A percentile compares a stretch with the other conserved stretches of the same genome.
Evolutionary conservation across 345 rosid species (phyloP).

Genomic region (Boechera divaricarpa): DNA sequence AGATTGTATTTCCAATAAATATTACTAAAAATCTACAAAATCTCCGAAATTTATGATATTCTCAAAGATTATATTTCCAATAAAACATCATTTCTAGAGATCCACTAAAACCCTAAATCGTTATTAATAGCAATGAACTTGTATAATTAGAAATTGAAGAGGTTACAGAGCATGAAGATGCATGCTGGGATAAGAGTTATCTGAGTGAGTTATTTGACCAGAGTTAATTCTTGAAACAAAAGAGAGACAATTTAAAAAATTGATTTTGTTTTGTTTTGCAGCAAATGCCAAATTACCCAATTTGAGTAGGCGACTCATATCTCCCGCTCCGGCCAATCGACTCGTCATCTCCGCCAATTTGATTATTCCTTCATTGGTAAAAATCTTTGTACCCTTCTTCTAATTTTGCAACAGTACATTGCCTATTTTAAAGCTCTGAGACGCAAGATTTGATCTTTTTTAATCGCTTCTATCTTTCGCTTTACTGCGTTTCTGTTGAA

Average conservation of each 20-base stretch:
- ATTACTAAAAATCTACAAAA: no score
- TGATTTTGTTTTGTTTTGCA: background rate
- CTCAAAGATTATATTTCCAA: background rate
- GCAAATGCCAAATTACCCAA: background rate
- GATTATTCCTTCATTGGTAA: background rate
- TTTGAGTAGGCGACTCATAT: constrained; percentile 1
- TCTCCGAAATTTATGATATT: background rate
- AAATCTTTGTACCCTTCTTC: constrained; percentile 13
- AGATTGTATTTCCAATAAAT: no score
- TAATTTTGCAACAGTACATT: no score
- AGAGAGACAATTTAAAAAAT: background rate
- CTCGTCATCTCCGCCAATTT: background rate
- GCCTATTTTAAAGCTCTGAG: background rate
- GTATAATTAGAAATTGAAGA: background rate
- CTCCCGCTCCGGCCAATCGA: background rate
- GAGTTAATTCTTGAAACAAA: background rate
- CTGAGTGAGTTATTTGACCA: background rate
- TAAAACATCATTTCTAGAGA: background rate
- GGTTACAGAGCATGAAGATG: background rate
- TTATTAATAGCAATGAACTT: background rate
- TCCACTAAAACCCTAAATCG: background rate
- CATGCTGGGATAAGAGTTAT: background rate
- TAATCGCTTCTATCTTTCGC: background rate
- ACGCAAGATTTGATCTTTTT: background rate
- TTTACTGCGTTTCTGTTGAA: background rate